A percentile compares a stretch with the other conserved stretches of the same genome.
Conservation (phyloP, 257 asterid genomes). For the Capsicum chinense region DNA sequence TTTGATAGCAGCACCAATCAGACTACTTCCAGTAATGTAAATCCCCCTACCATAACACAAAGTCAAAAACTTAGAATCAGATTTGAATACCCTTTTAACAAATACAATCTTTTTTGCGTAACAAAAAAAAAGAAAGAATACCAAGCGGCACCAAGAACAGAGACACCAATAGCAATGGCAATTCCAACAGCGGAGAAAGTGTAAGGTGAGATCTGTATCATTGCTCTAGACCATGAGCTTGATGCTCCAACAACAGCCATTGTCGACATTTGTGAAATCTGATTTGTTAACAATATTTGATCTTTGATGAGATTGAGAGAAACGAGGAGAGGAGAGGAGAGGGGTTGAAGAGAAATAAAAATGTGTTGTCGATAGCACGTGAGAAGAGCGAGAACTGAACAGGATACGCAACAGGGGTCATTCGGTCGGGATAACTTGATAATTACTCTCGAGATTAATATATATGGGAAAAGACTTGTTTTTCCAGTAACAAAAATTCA, state of each 20-base stretch:
- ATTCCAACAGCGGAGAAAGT: conserved; percentile 42
- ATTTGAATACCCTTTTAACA: conserved; percentile 1
- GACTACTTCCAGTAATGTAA: conserved; percentile 39
- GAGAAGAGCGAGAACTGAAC: background rate
- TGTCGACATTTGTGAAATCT: conserved; percentile 20
- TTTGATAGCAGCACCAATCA: conserved; percentile 35
- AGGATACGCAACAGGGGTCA: no score
- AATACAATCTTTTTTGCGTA: background rate
- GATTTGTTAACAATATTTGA: background rate
- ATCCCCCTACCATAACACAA: conserved; percentile 32
- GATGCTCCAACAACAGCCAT: conserved; percentile 28
- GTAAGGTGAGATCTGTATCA: conserved; percentile 40
- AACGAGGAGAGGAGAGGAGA: background rate
- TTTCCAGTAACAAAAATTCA: no score
- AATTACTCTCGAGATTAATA: no score
- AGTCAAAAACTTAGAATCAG: background rate
- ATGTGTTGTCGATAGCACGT: conserved; percentile 8
- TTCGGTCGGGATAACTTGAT: no score
- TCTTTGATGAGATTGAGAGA: background rate
- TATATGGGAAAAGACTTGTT: no score
- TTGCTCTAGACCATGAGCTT: conserved; percentile 38
- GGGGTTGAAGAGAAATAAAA: background rate
- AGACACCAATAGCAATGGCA: conserved; percentile 42
- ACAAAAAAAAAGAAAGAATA: background rate
- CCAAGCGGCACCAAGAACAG: conserved; percentile 46